Conservation (phyloP, 2,329 filamentous ascomycete species). For the Cercospora berteroae region DNA sequence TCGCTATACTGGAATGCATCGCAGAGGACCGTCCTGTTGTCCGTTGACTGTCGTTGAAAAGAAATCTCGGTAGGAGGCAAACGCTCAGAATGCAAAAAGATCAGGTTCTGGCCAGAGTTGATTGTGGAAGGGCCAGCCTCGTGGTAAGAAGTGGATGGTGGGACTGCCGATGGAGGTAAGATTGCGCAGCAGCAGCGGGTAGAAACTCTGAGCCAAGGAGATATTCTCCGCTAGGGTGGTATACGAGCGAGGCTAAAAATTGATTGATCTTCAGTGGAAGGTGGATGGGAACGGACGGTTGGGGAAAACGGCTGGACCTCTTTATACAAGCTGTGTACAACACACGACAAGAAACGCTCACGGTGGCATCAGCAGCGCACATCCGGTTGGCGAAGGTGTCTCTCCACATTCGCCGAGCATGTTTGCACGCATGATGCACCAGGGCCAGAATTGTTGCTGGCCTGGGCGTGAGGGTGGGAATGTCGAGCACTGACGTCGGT, state of each 20-base stretch:
- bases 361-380: background rate
- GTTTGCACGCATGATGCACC: background rate
- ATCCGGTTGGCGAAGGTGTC: background rate
- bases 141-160: background rate
- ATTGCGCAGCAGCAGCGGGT: background rate
- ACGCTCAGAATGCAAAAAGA: background rate
- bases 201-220: background rate
- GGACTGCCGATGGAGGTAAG: background rate
- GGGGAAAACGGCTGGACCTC: background rate
- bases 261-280: background rate
- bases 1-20: background rate
- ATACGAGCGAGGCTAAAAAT: background rate
- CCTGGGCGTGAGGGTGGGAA: background rate
- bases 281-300: background rate
- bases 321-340: background rate
- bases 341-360: background rate
- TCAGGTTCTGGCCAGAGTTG: background rate
- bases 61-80: background rate
- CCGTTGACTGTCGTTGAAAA: background rate
- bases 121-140: background rate
- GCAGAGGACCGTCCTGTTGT: conserved; percentile 1
- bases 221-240: background rate
- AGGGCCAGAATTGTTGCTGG: background rate
- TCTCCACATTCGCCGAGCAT: conserved; percentile 1
- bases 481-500: conserved; percentile 8